These are phyloP conservation scores for Camellia oleifera DNA, from an alignment of 179 eudicot genomes.

Conservation along the genomic window DNA sequence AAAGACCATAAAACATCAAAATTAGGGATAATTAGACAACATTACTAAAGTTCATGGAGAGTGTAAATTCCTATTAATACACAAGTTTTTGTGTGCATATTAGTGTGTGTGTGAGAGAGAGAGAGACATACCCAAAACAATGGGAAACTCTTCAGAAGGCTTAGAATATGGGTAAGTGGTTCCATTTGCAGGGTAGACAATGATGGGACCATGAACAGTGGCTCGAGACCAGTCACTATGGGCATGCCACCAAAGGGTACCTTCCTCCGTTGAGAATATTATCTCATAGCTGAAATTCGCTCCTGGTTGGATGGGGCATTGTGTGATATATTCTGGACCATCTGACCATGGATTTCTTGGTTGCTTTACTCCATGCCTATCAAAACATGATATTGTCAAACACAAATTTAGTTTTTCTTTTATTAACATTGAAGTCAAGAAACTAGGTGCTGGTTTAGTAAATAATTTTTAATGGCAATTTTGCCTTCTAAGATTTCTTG, in stretches of 20 bases:
- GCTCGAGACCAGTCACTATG: not conserved
- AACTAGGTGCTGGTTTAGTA: too few relatives aligned
- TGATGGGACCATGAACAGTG: not conserved
- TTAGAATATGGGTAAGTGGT: not conserved
- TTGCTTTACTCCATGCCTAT: constrained; percentile 30
- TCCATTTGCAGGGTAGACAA: not conserved
- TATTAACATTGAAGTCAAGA: too few relatives aligned
- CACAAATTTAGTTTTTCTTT: too few relatives aligned
- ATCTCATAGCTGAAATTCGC: constrained; percentile 15
- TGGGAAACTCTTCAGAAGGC: not conserved
- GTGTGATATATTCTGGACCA: constrained; percentile 21
- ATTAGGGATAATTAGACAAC: too few relatives aligned
- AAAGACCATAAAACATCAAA: too few relatives aligned
- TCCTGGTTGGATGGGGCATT: constrained; percentile 26
- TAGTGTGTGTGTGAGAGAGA: too few relatives aligned
- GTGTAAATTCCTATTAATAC: too few relatives aligned
- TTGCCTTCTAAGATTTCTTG: too few relatives aligned
- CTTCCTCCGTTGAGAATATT: not conserved
- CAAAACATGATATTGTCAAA: not conserved
- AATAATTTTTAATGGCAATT: too few relatives aligned
- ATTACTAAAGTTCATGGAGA: too few relatives aligned
- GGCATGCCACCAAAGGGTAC: constrained; percentile 9
- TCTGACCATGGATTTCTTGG: not conserved
- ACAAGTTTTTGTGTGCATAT: too few relatives aligned
- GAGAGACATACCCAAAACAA: not conserved